Base-by-base conservation (phyloP, 768 basidiomycete species). In the Coprinellus aureogranulatus region DNA sequence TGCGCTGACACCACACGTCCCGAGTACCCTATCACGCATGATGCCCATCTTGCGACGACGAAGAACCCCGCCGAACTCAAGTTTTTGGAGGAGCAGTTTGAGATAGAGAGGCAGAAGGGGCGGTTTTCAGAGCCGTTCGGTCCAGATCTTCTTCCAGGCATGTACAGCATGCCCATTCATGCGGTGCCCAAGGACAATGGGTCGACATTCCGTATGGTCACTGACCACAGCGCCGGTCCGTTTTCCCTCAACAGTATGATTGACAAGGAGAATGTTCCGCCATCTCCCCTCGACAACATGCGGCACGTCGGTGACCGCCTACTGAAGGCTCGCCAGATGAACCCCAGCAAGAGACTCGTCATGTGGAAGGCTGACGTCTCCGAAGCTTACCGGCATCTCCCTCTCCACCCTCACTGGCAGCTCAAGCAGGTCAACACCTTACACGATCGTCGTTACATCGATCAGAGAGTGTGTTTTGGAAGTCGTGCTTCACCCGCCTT, bases 381-480 rank as follows among this genome's bases (percentile, higher is more conserved):
- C 0, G 64, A 72, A 14, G 79, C 79, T 0, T 81, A 77, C 31
- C 60, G 70, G 0, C 65, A 68, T 0, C 52, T 76, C 10, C 78
- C 76, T 0, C 63, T 77, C 59, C 72, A 77, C 45, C 73, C 70
- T 0, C 40, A 64, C 0, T 79, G 77, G 77, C 75, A 81, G 47
- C 58, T 79, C 0, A 73, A 73, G n/a, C 78, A 80, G 41, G 53
- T 77, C 0, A 63, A 72, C 9, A 63, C 54, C 0, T 53, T 77
- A 12, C 60, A 69, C 4, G 67, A 64, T 0, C 3, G 22, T 0
- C 34, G 34, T 0, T 59, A 71, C 51, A 57, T 76, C 0, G 70
- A 75, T 20, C 28, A 61, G 0, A 27, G 48, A 4, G 67, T 67
- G n/a, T 53, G 59, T 5, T 76, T 76, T 45, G 70, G 74, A 0